Evolutionary conservation across 192 early-diverging fungal genomes (phyloP), one percentile per base, ranked within the genome.

Genomic region (Coemansia sp.): DNA sequence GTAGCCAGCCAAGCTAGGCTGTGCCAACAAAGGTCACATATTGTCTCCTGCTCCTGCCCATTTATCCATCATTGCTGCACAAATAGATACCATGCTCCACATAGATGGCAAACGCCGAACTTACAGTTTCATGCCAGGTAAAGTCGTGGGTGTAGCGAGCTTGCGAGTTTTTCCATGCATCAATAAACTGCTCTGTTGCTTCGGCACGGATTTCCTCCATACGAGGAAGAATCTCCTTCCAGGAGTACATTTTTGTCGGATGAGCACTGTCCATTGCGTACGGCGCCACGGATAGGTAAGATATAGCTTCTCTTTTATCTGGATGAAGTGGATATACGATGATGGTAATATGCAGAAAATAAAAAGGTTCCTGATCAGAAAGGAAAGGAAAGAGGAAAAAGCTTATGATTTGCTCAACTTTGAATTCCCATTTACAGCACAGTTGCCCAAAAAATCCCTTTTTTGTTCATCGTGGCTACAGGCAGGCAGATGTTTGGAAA

Each of bases 81-180:
- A 31, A 3, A 31, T 35, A 6, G 33, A 10, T 35, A 6, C 3
- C 33, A 9, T 35, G 33, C 10, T 10, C 33, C 6, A 9, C 33
- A 35, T 7, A 1, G 47, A 11, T 0, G 13, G 31, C 20, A 4
- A 41, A 10, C 19, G 40, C 31, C 20, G 36, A 38, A 58, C 72
- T 67, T 78, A 78, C 74, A 7, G 68, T 78, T 63, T 78, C 74
- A n/a, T 78, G 74, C 74, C 74, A 78, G 38, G 63, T 59, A 78
- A 78, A 78, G 53, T 61, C 63, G 35, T 60, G 55, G 13, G 53
- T 55, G 23, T 53, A 31, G 12, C 42, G 63, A 20, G 63, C 20
- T 48, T 53, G 51, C 18, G 74, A 57, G 62, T 37, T 55, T 53
- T 54, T 55, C 74, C 74, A 78, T 28, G 74, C 64, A 23, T 48